Evolutionary conservation across 495 filamentous ascomycete species (phyloP).

Genomic region (Hypoxylon fragiforme): DNA sequence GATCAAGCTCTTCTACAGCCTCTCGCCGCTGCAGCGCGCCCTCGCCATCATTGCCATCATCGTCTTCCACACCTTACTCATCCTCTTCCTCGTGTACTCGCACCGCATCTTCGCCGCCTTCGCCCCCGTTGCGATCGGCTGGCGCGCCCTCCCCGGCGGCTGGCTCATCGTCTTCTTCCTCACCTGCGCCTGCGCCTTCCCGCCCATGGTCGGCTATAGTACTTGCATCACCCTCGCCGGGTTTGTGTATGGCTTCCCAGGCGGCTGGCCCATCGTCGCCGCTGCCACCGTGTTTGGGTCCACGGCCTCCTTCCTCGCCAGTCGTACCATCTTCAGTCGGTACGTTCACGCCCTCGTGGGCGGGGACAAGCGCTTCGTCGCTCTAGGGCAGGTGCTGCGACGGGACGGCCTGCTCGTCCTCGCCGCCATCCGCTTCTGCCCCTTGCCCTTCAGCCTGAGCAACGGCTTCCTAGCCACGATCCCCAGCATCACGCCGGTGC

Average conservation of each 20-base stretch:
- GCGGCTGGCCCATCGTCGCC: constrained; percentile 86
- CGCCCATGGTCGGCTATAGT: constrained; percentile 88
- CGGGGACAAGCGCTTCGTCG: constrained; percentile 72
- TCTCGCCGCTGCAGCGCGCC: constrained; percentile 65
- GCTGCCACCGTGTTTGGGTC: constrained; percentile 77
- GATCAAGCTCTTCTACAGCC: constrained; percentile 36
- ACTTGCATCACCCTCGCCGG: constrained; percentile 83
- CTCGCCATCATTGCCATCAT: constrained; percentile 58
- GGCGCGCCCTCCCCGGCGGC: constrained; percentile 68
- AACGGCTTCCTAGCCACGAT: constrained; percentile 95
- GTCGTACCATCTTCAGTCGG: constrained; percentile 70
- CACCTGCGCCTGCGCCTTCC: constrained; percentile 80
- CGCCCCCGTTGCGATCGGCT: constrained; percentile 68
- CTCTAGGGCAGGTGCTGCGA: constrained; percentile 62
- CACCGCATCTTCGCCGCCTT: constrained; percentile 75
- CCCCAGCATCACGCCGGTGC: constrained; percentile 75
- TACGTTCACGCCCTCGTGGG: constrained; percentile 82
- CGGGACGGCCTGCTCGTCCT: constrained; percentile 88
- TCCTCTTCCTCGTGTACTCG: constrained; percentile 74
- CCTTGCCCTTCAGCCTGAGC: constrained; percentile 89
- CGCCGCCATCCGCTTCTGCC: constrained; percentile 90
- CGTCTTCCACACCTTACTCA: constrained; percentile 52
- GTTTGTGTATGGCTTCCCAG: constrained; percentile 91
- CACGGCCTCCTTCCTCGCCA: constrained; percentile 75
- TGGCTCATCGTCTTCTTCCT: constrained; percentile 80